A percentile compares a stretch with the other conserved stretches of the same genome.
Conservation (phyloP, 2,329 filamentous ascomycete genomes). For the Pseudogymnoascus verrucosus region DNA sequence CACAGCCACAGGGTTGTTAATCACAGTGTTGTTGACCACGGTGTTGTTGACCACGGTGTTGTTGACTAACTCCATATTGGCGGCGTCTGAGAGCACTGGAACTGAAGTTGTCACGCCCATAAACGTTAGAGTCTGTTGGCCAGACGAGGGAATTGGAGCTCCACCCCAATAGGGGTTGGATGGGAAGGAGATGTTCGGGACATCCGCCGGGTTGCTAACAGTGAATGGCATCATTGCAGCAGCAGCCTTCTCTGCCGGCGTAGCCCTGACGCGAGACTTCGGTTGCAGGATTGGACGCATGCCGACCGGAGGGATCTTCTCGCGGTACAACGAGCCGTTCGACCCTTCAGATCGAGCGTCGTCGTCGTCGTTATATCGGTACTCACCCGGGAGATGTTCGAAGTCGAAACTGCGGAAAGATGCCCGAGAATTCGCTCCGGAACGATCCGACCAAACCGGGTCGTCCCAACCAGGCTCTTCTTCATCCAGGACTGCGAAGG, state of each 20-base stretch:
- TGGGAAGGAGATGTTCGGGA: background rate
- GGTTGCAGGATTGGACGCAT: background rate
- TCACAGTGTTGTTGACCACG: no score
- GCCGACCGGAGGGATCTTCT: conserved; percentile 3
- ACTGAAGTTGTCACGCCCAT: background rate
- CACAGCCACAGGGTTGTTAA: no score
- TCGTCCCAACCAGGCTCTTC: background rate
- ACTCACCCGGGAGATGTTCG: background rate
- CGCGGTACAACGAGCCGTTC: background rate
- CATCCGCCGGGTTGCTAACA: background rate
- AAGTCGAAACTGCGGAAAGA: background rate
- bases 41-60: background rate
- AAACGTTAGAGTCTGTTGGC: background rate
- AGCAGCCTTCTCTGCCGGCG: background rate
- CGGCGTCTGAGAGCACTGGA: background rate
- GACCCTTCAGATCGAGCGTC: background rate
- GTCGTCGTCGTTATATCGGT: background rate
- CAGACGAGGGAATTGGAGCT: background rate
- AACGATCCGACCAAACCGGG: background rate
- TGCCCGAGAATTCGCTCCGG: background rate
- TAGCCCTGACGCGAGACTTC: background rate
- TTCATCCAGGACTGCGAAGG: background rate
- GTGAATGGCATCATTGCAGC: conserved; percentile 6
- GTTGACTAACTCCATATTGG: background rate
- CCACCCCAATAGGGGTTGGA: background rate